These are phyloP conservation scores for Calonectria hongkongensis DNA, from an alignment of 2,329 filamentous ascomycete species.

Conservation along the genomic window DNA sequence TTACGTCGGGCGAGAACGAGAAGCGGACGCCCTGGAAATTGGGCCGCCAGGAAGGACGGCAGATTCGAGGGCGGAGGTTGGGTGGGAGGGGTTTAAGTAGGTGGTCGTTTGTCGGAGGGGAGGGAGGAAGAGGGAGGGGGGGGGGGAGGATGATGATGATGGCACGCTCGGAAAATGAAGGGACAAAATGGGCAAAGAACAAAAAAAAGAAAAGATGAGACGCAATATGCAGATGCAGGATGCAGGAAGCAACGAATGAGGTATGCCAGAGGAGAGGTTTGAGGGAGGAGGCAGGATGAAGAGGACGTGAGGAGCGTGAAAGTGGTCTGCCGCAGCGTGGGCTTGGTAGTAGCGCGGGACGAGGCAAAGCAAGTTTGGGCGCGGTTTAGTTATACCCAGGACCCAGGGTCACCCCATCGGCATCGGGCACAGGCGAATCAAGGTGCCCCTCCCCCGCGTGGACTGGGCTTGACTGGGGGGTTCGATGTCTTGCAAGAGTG, in stretches of 20 bases:
- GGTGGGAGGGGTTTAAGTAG: constrained; percentile 36
- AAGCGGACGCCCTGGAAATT: constrained; percentile 53
- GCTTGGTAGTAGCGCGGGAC: constrained; percentile 47
- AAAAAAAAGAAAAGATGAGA: constrained; percentile 11
- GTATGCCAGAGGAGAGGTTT: constrained; percentile 37
- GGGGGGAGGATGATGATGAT: not conserved
- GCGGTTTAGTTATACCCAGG: constrained; percentile 47
- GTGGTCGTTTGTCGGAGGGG: not conserved
- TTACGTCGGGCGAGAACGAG: constrained; percentile 53
- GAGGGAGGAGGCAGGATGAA: constrained; percentile 25
- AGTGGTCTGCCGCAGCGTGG: constrained; percentile 35
- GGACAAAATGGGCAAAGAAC: constrained; percentile 5
- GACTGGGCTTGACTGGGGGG: constrained; percentile 46
- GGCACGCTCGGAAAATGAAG: constrained; percentile 16
- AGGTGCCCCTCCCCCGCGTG: constrained; percentile 54
- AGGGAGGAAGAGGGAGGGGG: not conserved
- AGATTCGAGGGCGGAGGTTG: constrained; percentile 32
- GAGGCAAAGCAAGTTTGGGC: constrained; percentile 52
- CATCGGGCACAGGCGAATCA: constrained; percentile 45
- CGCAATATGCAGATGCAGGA: constrained; percentile 26
- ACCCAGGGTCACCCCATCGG: constrained; percentile 50
- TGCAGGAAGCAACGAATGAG: constrained; percentile 26
- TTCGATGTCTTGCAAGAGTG: constrained; percentile 45
- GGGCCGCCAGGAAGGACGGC: constrained; percentile 51
- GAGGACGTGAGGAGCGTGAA: constrained; percentile 16